A percentile compares a stretch with the other conserved stretches of the same genome.
Conservation (phyloP, 352 stramenopile genomes). For the Phytopythium montanum region DNA sequence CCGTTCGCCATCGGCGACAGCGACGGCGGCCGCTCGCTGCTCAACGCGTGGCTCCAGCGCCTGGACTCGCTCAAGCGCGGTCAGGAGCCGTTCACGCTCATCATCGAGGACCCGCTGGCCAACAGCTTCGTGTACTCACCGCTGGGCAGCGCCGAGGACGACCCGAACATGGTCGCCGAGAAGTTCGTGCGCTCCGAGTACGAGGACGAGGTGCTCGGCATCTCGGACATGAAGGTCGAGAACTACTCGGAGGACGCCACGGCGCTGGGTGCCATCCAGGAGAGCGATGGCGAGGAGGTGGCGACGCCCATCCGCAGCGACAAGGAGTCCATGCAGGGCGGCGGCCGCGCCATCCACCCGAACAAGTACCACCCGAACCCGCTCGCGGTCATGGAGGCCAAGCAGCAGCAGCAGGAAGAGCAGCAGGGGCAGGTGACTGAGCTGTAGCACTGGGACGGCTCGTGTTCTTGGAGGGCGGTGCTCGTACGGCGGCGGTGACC, state of each 20-base stretch:
- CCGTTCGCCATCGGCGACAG: slow-evolving; percentile 83
- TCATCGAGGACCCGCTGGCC: slow-evolving; percentile 88
- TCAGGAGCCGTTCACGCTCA: slow-evolving; percentile 80
- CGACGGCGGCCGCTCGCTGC: slow-evolving; percentile 51
- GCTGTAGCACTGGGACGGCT: slow-evolving; percentile 5
- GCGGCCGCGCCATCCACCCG: slow-evolving; percentile 42
- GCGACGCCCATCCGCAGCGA: slow-evolving; percentile 40
- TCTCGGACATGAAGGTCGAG: slow-evolving; percentile 93
- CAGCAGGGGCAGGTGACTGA: slow-evolving; percentile 15
- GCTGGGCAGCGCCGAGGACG: slow-evolving; percentile 40
- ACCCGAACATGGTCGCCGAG: slow-evolving; percentile 68
- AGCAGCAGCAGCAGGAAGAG: slow-evolving; percentile 38
- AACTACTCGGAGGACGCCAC: slow-evolving; percentile 46
- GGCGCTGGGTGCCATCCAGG: slow-evolving; percentile 19
- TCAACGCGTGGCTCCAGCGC: slow-evolving; percentile 48
- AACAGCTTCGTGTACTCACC: slow-evolving; percentile 90
- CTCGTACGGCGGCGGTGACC: background rate
- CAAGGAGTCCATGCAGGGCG: slow-evolving; percentile 58
- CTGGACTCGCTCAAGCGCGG: slow-evolving; percentile 58
- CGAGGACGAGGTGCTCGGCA: slow-evolving; percentile 91
- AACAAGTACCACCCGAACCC: slow-evolving; percentile 66
- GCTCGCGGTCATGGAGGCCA: slow-evolving; percentile 51
- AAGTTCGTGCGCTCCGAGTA: slow-evolving; percentile 87
- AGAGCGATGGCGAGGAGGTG: slow-evolving; percentile 32
- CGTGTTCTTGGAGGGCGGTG: background rate